Evolutionary conservation across 257 asterid genomes (phyloP), one percentile per base, ranked within the genome.

Genomic region (Linaria vulgaris): DNA sequence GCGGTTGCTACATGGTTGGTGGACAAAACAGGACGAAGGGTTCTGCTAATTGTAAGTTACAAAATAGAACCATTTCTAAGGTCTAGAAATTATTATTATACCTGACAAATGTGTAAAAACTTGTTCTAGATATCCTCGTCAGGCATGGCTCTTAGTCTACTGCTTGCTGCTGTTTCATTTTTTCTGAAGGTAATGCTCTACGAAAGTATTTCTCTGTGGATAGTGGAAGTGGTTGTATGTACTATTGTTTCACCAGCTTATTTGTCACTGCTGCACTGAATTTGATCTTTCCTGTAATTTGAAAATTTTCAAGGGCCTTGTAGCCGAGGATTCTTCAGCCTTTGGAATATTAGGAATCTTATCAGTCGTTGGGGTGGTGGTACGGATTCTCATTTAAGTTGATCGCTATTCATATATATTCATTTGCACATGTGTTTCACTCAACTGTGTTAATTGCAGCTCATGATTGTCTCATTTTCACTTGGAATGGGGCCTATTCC

Each of bases 1-100:
- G 95, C 80, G 64, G 74, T 91, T 51, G 63, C 98, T 10, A 80
- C 89, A 48, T 91, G 98, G 98, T 61, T 88, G 82, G 85, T 84
- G 63, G 98, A 91, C 80, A 88, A 81, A 84, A 72, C 96, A 9
- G 98, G 98, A 43, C 96, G 96, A 55, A 81, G 98, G 78, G 67
- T 91, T 77, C 83, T 88, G 56, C 83, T 91, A 57, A 73, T 77
- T 46, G 96, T 91, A 73, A 86, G 96, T 80, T 57, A 24, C 22
- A 57, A 37, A 47, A 45, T 51, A 31, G 31, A 21, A 21, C 45
- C 19, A 16, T 12, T 30, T 52, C 27, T 55, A 12, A 11, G 39
- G 37, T 47, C 70, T 23, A 14, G 7, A 4, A 48, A 51, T 50
- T 48, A 46, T 64, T 52, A 23, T 24, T n/a, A 54, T n/a, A 57